Percentiles rank a stretch among this genome's conserved stretches.
These are phyloP conservation scores for Trichosporon ovoides DNA, from an alignment of 1,284 basidiomycete species.

Conservation along the genomic window DNA sequence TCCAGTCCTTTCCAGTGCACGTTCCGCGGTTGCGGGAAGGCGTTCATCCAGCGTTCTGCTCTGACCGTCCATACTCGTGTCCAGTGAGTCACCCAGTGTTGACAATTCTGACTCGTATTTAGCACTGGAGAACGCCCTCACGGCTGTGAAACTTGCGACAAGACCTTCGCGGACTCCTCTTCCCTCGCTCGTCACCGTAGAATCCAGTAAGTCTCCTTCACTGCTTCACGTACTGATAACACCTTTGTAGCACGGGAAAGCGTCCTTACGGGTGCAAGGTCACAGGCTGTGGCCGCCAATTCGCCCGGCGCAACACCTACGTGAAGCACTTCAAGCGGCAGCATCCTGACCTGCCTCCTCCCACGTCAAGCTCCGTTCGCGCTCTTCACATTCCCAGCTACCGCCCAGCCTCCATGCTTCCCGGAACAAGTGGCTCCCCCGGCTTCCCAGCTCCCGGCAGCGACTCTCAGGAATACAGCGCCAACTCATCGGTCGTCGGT, in stretches of 20 bases:
- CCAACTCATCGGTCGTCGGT: slow-evolving; percentile 19
- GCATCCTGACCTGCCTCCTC: slow-evolving; percentile 40
- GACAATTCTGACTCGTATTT: neutral
- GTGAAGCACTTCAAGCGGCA: slow-evolving; percentile 40
- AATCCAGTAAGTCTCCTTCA: slow-evolving; percentile 50
- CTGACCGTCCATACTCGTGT: slow-evolving; percentile 49
- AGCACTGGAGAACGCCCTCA: slow-evolving; percentile 58
- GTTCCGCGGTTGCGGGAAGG: slow-evolving; percentile 41
- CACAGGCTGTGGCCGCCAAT: slow-evolving; percentile 32
- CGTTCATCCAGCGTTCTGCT: slow-evolving; percentile 50
- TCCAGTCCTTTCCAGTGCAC: slow-evolving; percentile 46
- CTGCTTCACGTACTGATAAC: slow-evolving; percentile 19
- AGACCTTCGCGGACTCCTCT: slow-evolving; percentile 56
- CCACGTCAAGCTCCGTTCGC: slow-evolving; percentile 24
- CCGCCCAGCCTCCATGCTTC: slow-evolving; percentile 13
- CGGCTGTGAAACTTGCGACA: slow-evolving; percentile 52
- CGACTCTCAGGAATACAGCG: slow-evolving; percentile 24
- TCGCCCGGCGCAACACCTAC: slow-evolving; percentile 43
- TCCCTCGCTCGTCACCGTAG: slow-evolving; percentile 57
- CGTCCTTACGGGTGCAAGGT: slow-evolving; percentile 41
- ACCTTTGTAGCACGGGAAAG: slow-evolving; percentile 32
- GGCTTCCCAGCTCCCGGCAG: slow-evolving; percentile 16
- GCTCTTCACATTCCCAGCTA: slow-evolving; percentile 18
- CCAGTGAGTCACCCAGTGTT: slow-evolving; percentile 41
- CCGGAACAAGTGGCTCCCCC: slow-evolving; percentile 13